Conservation (phyloP, 257 asterid species). For the Jacaranda copaia region DNA sequence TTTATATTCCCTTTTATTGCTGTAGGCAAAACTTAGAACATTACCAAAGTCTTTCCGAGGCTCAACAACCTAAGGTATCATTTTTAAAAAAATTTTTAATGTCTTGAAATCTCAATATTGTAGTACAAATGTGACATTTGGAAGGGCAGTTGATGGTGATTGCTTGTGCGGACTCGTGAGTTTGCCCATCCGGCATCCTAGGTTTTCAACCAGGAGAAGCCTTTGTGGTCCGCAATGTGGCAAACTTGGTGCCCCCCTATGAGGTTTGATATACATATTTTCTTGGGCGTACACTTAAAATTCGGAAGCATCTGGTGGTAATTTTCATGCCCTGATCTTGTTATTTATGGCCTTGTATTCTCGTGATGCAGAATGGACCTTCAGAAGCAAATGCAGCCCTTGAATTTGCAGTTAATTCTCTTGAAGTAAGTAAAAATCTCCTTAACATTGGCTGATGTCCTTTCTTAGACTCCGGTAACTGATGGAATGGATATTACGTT, state of each 20-base stretch:
- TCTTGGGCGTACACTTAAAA: neutral
- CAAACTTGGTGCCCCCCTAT: constrained; percentile 89
- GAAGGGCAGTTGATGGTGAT: constrained; percentile 91
- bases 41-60: constrained; percentile 70
- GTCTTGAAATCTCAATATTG: constrained; percentile 15
- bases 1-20: constrained; percentile 12
- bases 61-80: constrained; percentile 85
- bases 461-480: too few species aligned
- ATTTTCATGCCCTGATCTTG: constrained; percentile 4
- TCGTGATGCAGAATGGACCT: constrained; percentile 81
- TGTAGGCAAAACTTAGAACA: constrained; percentile 75
- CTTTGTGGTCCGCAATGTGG: constrained; percentile 85
- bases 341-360: neutral
- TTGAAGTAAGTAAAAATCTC: constrained; percentile 63
- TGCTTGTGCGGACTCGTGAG: constrained; percentile 98
- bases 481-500: neutral
- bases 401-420: constrained; percentile 90
- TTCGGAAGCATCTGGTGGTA: constrained; percentile 38
- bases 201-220: constrained; percentile 99
- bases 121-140: constrained; percentile 42
- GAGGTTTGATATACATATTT: constrained; percentile 50
- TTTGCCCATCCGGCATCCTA: constrained; percentile 88
- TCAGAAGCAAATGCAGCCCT: constrained; percentile 97
- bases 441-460: neutral
- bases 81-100: neutral